A percentile compares a stretch with the other conserved stretches of the same genome.
Evolutionary conservation across 225 moss, liverwort and hornwort species (phyloP).

Genomic region (Marchantia paleacea): DNA sequence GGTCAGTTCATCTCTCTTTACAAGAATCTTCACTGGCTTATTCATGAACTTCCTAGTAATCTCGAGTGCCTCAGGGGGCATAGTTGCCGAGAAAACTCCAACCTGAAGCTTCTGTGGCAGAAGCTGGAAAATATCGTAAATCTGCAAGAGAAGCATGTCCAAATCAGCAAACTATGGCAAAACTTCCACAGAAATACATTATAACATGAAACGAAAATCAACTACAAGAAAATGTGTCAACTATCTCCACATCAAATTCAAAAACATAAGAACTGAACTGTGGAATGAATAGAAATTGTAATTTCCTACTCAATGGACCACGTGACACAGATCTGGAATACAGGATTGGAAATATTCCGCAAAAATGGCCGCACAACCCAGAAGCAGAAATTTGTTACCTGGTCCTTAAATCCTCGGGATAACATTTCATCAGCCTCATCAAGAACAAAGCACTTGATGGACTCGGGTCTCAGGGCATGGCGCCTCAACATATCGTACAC

Average conservation of each 20-base stretch:
- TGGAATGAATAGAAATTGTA: too few species aligned
- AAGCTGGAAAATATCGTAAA: conserved; percentile 66
- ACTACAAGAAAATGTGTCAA: too few species aligned
- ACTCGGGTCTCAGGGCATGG: conserved; percentile 52
- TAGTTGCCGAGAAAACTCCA: conserved; percentile 62
- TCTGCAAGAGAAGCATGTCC: conserved; percentile 22
- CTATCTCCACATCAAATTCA: too few species aligned
- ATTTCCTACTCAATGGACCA: too few species aligned
- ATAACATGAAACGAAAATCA: too few species aligned
- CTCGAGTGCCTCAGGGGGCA: conserved; percentile 59
- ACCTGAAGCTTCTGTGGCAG: conserved; percentile 66
- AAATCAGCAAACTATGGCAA: not conserved
- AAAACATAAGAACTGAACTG: too few species aligned
- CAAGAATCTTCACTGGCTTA: conserved; percentile 65
- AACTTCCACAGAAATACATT: not conserved
- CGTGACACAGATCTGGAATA: too few species aligned
- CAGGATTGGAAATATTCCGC: too few species aligned
- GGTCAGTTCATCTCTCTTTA: conserved; percentile 64
- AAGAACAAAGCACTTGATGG: conserved; percentile 69
- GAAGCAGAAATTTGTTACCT: conserved; percentile 44
- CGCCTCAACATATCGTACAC: conserved; percentile 68
- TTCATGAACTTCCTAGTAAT: conserved; percentile 77
- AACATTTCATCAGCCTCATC: conserved; percentile 75
- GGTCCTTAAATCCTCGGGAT: conserved; percentile 68
- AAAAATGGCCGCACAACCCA: too few species aligned